These are phyloP conservation scores for Picochlorum sp. DNA, from an alignment of 139 green algal genomes.

Conservation along the genomic window DNA sequence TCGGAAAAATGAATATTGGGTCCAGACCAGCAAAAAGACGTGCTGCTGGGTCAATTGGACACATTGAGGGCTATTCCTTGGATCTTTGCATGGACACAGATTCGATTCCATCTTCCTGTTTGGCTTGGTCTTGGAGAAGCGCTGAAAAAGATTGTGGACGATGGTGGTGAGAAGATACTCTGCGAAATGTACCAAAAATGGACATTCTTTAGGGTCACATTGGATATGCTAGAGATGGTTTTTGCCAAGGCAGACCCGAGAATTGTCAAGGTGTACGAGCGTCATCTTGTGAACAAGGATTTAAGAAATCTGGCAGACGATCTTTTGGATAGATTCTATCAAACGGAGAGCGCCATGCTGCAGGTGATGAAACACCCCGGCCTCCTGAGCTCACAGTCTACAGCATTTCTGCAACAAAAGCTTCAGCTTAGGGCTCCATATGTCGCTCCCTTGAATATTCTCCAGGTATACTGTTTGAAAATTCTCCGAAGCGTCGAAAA, in stretches of 20 bases:
- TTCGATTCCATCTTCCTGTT: constrained; percentile 88
- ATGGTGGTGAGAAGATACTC: constrained; percentile 41
- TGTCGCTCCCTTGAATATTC: constrained; percentile 89
- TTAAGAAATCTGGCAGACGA: constrained; percentile 56
- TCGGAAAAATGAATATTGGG: constrained; percentile 96
- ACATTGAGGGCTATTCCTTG: constrained; percentile 95
- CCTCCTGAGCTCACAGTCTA: constrained; percentile 53
- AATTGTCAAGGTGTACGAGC: constrained; percentile 54
- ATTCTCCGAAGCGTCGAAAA: constrained; percentile 30
- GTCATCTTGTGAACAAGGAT: constrained; percentile 30
- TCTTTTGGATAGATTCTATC: constrained; percentile 47
- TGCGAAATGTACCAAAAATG: constrained; percentile 91
- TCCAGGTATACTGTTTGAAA: constrained; percentile 68
- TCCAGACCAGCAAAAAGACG: constrained; percentile 60
- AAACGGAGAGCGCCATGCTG: constrained; percentile 41
- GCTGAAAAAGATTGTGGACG: constrained; percentile 50
- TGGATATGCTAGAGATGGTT: constrained; percentile 99
- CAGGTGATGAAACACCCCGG: constrained; percentile 59
- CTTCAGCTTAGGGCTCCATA: constrained; percentile 82
- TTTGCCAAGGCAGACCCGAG: constrained; percentile 89
- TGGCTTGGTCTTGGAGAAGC: constrained; percentile 94
- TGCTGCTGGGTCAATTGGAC: constrained; percentile 79
- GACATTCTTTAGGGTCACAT: constrained; percentile 93
- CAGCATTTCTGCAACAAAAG: constrained; percentile 65
- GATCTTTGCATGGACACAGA: constrained; percentile 99